These are phyloP conservation scores for Lithocarpus polystachyus DNA, from an alignment of 306 rosid species.

Conservation along the genomic window DNA sequence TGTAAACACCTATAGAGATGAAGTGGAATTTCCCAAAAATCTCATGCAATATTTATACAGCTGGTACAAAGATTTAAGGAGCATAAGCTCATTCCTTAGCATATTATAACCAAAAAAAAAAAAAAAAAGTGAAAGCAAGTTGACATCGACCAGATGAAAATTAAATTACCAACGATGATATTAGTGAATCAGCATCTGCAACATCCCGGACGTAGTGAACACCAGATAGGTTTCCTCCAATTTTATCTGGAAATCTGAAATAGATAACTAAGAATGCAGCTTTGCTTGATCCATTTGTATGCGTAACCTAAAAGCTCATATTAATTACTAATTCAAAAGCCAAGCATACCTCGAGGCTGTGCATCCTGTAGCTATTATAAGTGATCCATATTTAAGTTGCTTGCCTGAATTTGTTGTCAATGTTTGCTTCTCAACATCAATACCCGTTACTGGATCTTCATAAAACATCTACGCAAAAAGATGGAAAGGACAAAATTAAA, in stretches of 20 bases:
- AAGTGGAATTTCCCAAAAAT: too few relatives aligned
- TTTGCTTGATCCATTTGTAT: slow-evolving; percentile 14
- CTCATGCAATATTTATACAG: too few relatives aligned
- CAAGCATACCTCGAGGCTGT: slow-evolving; percentile 69
- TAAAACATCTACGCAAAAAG: slow-evolving; percentile 56
- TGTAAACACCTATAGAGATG: neutral
- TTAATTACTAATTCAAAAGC: slow-evolving; percentile 4
- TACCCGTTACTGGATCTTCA: slow-evolving; percentile 61
- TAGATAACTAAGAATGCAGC: slow-evolving; percentile 21
- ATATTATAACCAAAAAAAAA: neutral
- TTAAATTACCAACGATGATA: slow-evolving; percentile 64
- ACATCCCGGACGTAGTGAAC: slow-evolving; percentile 93
- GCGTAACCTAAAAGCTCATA: slow-evolving; percentile 2
- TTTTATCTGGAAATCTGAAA: slow-evolving; percentile 79
- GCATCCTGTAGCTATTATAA: slow-evolving; percentile 79
- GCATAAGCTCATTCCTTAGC: neutral
- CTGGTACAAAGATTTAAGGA: too few relatives aligned
- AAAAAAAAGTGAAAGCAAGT: neutral
- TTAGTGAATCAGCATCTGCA: slow-evolving; percentile 82
- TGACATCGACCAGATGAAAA: slow-evolving; percentile 1
- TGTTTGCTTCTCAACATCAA: slow-evolving; percentile 67
- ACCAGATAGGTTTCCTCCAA: slow-evolving; percentile 85
- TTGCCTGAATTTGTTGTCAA: slow-evolving; percentile 78
- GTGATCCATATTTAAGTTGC: slow-evolving; percentile 79
- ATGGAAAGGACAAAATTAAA: neutral